Percentiles rank a stretch among this genome's conserved stretches.
phyloP scores from a whole-genome alignment of 73 alveolate species.

The Diophrys appendiculata region DNA sequence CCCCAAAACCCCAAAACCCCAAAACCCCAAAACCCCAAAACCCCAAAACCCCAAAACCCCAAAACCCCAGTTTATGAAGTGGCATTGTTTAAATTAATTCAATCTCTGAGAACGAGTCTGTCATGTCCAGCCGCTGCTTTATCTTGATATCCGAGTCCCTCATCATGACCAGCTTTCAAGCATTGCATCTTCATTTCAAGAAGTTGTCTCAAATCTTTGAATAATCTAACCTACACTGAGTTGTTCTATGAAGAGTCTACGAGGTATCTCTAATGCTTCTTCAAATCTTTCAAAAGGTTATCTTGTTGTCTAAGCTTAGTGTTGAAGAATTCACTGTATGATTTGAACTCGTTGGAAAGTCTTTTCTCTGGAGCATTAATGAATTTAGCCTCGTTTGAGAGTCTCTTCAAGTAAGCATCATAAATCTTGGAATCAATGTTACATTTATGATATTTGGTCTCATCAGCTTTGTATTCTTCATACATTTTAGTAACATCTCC shows the following conservation, averaged over 20 bases:
- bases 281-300: conserved; percentile 73
- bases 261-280: conserved; percentile 70
- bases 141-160: conserved; percentile 39
- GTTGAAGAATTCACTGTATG: conserved; percentile 74
- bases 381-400: conserved; percentile 77
- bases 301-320: conserved; percentile 75
- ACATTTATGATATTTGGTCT: conserved; percentile 76
- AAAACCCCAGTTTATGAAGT: too few relatives aligned
- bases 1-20: too few relatives aligned
- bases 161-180: conserved; percentile 23
- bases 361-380: conserved; percentile 80
- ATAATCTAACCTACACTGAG: conserved; percentile 70
- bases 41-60: too few relatives aligned
- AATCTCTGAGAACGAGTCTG: conserved; percentile 26
- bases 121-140: conserved; percentile 28
- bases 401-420: conserved; percentile 80
- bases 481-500: conserved; percentile 78
- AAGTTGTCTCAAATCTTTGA: conserved; percentile 67
- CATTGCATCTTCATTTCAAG: conserved; percentile 53
- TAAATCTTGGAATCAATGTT: conserved; percentile 74
- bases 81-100: too few relatives aligned
- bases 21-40: too few relatives aligned
- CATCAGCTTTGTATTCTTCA: conserved; percentile 81
- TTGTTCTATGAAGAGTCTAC: conserved; percentile 75
- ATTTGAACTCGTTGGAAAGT: conserved; percentile 72